These are phyloP conservation scores for Prunus mongolica DNA, from an alignment of 306 rosid species.

Conservation along the genomic window DNA sequence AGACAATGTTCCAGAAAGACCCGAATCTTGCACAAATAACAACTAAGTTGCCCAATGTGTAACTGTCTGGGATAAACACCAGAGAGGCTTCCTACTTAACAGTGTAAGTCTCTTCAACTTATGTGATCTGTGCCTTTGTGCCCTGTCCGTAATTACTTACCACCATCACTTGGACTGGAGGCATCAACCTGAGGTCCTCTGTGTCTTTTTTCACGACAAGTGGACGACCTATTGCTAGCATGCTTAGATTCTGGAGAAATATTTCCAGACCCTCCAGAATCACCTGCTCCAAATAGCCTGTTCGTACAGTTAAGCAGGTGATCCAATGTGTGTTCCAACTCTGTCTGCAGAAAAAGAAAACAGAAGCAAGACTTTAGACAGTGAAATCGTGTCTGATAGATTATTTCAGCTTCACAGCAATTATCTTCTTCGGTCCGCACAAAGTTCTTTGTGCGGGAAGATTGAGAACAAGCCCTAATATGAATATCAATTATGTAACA, in stretches of 20 bases:
- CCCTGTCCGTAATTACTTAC: constrained; percentile 34
- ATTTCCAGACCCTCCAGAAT: constrained; percentile 22
- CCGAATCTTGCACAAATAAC: too few species aligned
- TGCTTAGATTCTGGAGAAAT: constrained; percentile 25
- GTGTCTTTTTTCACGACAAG: constrained; percentile 18
- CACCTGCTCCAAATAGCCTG: constrained; percentile 47
- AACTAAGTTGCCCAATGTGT: not conserved
- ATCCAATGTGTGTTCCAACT: constrained; percentile 53
- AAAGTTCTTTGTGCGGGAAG: not conserved
- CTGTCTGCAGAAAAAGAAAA: constrained; percentile 33
- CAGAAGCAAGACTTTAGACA: not conserved
- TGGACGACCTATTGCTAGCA: constrained; percentile 30
- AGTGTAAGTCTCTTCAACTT: not conserved
- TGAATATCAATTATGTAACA: not conserved
- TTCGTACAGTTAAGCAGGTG: constrained; percentile 56
- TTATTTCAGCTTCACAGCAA: not conserved
- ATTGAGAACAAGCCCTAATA: not conserved
- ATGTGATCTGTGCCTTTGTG: constrained; percentile 2
- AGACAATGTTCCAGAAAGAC: too few species aligned
- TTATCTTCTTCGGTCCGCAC: not conserved
- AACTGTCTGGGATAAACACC: not conserved
- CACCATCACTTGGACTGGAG: constrained; percentile 28
- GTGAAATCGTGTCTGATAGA: not conserved
- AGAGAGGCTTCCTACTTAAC: not conserved
- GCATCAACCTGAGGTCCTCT: constrained; percentile 33